Evolutionary conservation across 1,139 yeast genomes (phyloP), one percentile per base, ranked within the genome.

Genomic region (Lipomyces yarrowii): DNA sequence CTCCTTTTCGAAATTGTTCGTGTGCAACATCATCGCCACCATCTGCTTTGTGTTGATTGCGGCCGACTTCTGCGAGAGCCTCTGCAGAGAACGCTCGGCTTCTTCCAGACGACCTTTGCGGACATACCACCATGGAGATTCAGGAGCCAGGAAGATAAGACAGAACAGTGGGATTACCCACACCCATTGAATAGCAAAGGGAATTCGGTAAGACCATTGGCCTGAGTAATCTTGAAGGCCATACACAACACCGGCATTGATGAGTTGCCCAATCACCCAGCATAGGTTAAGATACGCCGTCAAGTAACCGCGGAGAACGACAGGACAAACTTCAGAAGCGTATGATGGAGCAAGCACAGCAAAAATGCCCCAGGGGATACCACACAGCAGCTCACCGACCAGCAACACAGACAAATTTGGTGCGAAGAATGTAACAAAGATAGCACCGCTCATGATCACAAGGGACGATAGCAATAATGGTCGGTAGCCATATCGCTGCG

Each of bases 131-230:
- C 69, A 68, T 2, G 70, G 70, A 23, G 69, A 63, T 30, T 68
- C 70, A 21, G 70, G 70, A 21, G 68, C 66, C 56, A 68, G 74
- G 65, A 77, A 72, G 76, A 84, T 79, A 69, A 84, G 86, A 59
- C 76, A 71, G 61, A 85, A 79, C 73, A 86, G 79, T 23, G 85
- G 86, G 63, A 84, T 70, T 1, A 88, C 88, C 89, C 89, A 87
- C 13, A 82, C 73, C 89, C 90, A 87, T 74, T 86, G 89, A 33
- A 84, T 64, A 1, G 84, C 86, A 73, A 81, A 84, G 1, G 87
- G 86, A 42, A 83, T 75, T 60, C 78, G 74, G 74, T 81, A 82
- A 2, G 82, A 76, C 74, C 77, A 72, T 23, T 74, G 70, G 60
- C 71, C 71, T 2, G 70, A 69, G 39, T 73, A 70, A 48, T 67